These are phyloP conservation scores for Cystobasidium onofrii DNA, from an alignment of 768 basidiomycete genomes.

Conservation along the genomic window DNA sequence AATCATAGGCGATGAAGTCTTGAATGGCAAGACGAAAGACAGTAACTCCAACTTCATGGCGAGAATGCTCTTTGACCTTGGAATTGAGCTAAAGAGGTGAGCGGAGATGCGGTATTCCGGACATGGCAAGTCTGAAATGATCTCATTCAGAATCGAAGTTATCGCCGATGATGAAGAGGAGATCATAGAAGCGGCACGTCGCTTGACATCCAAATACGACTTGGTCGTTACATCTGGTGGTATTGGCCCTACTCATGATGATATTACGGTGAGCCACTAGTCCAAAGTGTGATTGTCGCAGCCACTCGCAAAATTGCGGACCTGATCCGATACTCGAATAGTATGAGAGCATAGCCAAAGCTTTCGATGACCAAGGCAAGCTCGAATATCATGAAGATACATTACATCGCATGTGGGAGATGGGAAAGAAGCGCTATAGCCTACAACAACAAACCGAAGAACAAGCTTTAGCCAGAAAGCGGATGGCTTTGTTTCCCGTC, in stretches of 20 bases:
- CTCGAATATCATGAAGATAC: constrained; percentile 72
- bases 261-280: constrained; percentile 48
- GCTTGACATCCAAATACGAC: constrained; percentile 74
- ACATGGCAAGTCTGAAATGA: constrained; percentile 50
- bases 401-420: constrained; percentile 60
- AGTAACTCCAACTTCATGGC: constrained; percentile 74
- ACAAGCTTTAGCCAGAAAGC: constrained; percentile 64
- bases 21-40: constrained; percentile 71
- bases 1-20: constrained; percentile 57
- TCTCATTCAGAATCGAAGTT: constrained; percentile 57
- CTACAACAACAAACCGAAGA: constrained; percentile 60
- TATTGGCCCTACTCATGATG: constrained; percentile 84
- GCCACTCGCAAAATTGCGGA: no score
- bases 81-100: constrained; percentile 60
- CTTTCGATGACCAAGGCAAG: constrained; percentile 53
- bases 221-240: constrained; percentile 86
- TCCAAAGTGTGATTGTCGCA: no score
- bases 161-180: constrained; percentile 83
- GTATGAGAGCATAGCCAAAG: constrained; percentile 62
- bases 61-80: constrained; percentile 78
- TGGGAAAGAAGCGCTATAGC: constrained; percentile 56
- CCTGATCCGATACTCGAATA: no score
- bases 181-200: constrained; percentile 75
- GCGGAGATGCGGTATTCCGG: not conserved
- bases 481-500: constrained; percentile 86